Evolutionary conservation across 306 rosid genomes (phyloP).

Genomic region (Medicago ruthenica): DNA sequence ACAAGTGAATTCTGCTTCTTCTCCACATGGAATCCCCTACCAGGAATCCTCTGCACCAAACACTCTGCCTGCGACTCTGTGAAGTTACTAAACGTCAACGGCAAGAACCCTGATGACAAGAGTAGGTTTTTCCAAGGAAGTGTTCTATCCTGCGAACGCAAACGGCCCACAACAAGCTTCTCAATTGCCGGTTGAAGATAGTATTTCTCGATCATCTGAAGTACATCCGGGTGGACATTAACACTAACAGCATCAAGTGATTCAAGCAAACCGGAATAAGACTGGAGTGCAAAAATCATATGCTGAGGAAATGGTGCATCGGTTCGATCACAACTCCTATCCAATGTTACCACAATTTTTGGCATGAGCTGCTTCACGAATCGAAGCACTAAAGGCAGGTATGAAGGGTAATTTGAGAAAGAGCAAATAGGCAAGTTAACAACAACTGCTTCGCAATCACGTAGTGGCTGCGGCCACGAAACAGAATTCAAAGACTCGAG

Average conservation of each 20-base stretch:
- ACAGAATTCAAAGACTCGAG: conserved; percentile 64
- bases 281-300: conserved; percentile 58
- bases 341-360: conserved; percentile 72
- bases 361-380: conserved; percentile 81
- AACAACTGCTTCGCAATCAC: conserved; percentile 68
- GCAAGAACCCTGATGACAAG: conserved; percentile 69
- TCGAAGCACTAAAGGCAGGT: conserved; percentile 64
- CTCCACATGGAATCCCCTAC: conserved; percentile 78
- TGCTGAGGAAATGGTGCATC: conserved; percentile 71
- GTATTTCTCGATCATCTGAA: conserved; percentile 76
- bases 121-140: conserved; percentile 63
- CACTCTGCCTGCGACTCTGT: conserved; percentile 91
- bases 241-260: conserved; percentile 78
- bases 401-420: conserved; percentile 54
- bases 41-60: conserved; percentile 78
- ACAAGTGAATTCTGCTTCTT: conserved; percentile 77
- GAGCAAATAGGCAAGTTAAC: conserved; percentile 73
- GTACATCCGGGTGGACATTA: conserved; percentile 62
- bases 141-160: conserved; percentile 48
- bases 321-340: conserved; percentile 64
- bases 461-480: conserved; percentile 69
- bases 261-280: conserved; percentile 66
- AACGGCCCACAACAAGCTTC: conserved; percentile 62
- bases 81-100: conserved; percentile 74
- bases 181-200: conserved; percentile 80